Evolutionary conservation across 305 asterid species (phyloP).

Genomic region (Fraxinus xanthoxyloides): DNA sequence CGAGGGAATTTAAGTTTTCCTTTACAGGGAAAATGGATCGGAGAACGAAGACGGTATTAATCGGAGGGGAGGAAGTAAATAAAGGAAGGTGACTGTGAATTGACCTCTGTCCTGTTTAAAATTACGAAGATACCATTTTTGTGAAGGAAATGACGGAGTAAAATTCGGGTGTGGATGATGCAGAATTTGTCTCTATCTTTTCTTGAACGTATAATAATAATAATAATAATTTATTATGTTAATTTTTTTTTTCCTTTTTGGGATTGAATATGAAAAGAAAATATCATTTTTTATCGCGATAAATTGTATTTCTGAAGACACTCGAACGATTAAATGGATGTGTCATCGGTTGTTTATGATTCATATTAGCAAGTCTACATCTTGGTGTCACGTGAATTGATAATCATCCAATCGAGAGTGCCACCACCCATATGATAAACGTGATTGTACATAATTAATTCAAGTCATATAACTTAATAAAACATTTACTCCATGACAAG

Average conservation of each 20-base stretch:
- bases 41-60: background rate
- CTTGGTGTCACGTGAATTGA: background rate
- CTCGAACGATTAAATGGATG: background rate
- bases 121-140: constrained; percentile 25
- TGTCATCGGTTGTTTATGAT: background rate
- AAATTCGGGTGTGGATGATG: background rate
- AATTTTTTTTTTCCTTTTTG: background rate
- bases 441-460: background rate
- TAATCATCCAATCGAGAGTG: background rate
- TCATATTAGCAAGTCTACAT: background rate
- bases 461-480: background rate
- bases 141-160: background rate
- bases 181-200: background rate
- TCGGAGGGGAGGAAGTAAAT: background rate
- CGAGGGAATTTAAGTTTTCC: background rate
- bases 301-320: background rate
- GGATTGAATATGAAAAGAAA: background rate
- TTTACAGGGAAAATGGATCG: background rate
- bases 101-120: background rate
- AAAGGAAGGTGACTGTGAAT: constrained; percentile 14
- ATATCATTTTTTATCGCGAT: background rate
- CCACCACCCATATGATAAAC: too few relatives aligned
- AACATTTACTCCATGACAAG: background rate
- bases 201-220: background rate
- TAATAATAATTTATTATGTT: too few relatives aligned